Evolutionary conservation across 2,329 filamentous ascomycete species (phyloP).

Genomic region (Penicillium sclerotiorum): DNA sequence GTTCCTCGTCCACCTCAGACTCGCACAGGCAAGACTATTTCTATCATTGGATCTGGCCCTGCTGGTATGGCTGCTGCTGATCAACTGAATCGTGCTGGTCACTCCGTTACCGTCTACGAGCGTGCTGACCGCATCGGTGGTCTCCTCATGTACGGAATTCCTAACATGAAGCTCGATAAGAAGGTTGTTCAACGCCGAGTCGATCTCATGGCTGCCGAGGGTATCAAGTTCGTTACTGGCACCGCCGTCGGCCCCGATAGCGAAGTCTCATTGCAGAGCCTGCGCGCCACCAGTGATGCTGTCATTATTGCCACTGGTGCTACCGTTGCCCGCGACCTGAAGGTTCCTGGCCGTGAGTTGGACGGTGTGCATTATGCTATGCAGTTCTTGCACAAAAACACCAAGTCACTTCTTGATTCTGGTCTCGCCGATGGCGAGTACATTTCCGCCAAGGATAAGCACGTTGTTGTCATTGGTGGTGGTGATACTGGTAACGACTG

Average conservation of each 20-base stretch:
- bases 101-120: slow-evolving; percentile 88
- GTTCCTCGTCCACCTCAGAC: slow-evolving; percentile 74
- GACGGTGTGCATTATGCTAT: slow-evolving; percentile 94
- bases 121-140: slow-evolving; percentile 88
- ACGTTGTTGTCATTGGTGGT: slow-evolving; percentile 95
- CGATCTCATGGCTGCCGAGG: slow-evolving; percentile 91
- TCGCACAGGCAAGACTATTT: slow-evolving; percentile 85
- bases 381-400: slow-evolving; percentile 97
- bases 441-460: slow-evolving; percentile 92
- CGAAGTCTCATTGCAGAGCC: slow-evolving; percentile 66
- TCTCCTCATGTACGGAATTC: slow-evolving; percentile 96
- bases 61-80: slow-evolving; percentile 88
- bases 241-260: slow-evolving; percentile 76
- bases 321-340: slow-evolving; percentile 88
- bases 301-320: slow-evolving; percentile 91
- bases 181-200: slow-evolving; percentile 93
- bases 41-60: slow-evolving; percentile 88
- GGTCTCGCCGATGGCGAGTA: slow-evolving; percentile 80
- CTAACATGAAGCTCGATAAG: slow-evolving; percentile 99
- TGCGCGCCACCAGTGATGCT: slow-evolving; percentile 75
- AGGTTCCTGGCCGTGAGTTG: slow-evolving; percentile 84
- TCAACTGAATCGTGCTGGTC: slow-evolving; percentile 90
- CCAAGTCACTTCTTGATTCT: slow-evolving; percentile 94
- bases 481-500: slow-evolving; percentile 98
- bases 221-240: slow-evolving; percentile 77